phyloP scores from a whole-genome alignment of 805 yeast species.

The Ogataea salicorniae region DNA sequence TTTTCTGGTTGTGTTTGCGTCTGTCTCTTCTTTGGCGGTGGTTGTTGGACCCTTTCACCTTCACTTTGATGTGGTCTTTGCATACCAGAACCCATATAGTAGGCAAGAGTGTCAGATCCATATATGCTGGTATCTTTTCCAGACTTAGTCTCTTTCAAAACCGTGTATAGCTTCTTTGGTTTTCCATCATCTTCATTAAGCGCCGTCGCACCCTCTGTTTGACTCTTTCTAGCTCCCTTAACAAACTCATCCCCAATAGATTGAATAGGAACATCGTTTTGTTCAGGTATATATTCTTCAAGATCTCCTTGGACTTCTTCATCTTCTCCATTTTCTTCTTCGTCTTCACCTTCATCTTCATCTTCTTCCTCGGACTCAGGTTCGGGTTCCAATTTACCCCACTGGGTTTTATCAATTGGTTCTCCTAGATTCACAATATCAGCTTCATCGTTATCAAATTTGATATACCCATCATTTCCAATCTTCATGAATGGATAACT shows the following conservation, averaged over 20 bases:
- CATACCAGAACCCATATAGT: constrained; percentile 12
- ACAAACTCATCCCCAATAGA: constrained; percentile 22
- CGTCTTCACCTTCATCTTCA: constrained; percentile 26
- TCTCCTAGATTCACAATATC: constrained; percentile 17
- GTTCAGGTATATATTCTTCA: constrained; percentile 21
- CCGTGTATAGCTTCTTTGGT: constrained; percentile 26
- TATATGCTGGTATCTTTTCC: constrained; percentile 23
- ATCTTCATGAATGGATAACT: constrained; percentile 62
- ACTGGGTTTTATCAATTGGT: constrained; percentile 23
- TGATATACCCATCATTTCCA: constrained; percentile 31
- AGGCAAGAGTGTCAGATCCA: constrained; percentile 27
- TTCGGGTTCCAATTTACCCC: constrained; percentile 31
- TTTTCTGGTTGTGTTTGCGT: neutral
- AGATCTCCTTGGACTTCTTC: constrained; percentile 22
- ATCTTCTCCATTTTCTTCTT: constrained; percentile 23
- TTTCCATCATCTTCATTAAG: constrained; percentile 16
- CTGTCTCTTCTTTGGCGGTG: neutral
- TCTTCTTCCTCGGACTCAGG: constrained; percentile 33
- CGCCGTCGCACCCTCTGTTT: constrained; percentile 5
- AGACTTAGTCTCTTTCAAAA: constrained; percentile 25
- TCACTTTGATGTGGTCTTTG: constrained; percentile 1
- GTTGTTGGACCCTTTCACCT: neutral
- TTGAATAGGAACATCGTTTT: constrained; percentile 26
- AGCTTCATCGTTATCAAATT: constrained; percentile 21
- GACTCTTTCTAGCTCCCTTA: neutral